Evolutionary conservation across 2,329 filamentous ascomycete species (phyloP), one percentile per base, ranked within the genome.

Genomic region (Aspergillus proliferans): DNA sequence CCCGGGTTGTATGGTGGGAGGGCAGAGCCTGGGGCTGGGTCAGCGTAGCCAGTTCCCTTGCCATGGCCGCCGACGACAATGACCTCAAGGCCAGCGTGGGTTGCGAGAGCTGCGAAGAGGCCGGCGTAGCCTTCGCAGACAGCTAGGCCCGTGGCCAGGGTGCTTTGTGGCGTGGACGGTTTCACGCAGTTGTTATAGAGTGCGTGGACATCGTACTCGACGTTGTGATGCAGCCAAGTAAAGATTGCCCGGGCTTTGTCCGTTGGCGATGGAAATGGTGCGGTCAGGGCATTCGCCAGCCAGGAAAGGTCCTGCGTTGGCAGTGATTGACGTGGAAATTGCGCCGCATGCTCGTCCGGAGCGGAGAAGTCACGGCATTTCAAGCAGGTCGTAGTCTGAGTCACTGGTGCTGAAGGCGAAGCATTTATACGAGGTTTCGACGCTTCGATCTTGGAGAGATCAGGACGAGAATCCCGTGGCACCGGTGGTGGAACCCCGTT

Each of bases 191-290:
- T 81, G 49, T 78, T 81, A 63, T 94, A 94, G 72, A 96, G 95
- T 21, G 84, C 80, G 22, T 81, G 77, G 0, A 83, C 82, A 64
- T 97, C 88, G 66, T 97, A 98, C 43, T 78, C 78, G 50, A 98
- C 84, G 60, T 97, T 97, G 69, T 97, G 85, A 69, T 97, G 92
- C 38, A 91, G 83, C 93, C 93, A 98, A 1, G 87, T 88, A 65
- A 97, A 97, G 51, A 98, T 88, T 2, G 84, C 89, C 24, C 93
- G 81, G 2, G 93, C 92, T 72, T 96, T 96, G 68, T 97, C 92
- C 0, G 92, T 95, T 1, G 76, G 72, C 0, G 88, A 95, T 1
- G 82, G 71, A 63, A 97, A 96, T 0, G 87, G 86, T 3, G 78
- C 76, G 49, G 89, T 95, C 18, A 97, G 79, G 46, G 87, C 81